Evolutionary conservation across 2,329 filamentous ascomycete genomes (phyloP), one percentile per base, ranked within the genome.

Genomic region (Sporothrix phasma): DNA sequence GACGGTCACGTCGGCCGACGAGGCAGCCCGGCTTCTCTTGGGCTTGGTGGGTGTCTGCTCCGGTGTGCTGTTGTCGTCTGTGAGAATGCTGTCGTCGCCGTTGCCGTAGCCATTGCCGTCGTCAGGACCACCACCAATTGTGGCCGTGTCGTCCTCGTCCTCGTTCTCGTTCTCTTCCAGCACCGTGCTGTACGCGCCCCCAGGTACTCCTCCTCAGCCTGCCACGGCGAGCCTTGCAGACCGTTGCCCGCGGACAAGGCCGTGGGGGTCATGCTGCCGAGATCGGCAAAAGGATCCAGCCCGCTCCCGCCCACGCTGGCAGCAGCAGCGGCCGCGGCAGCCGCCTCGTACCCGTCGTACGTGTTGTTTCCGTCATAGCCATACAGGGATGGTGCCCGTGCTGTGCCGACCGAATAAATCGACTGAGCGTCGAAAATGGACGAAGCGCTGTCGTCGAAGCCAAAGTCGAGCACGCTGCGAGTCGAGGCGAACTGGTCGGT

Each of bases 401-500:
- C 59, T 54, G 60, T 66, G 29, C 65, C 66, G 3, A 66, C 61
- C 0, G 66, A 66, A 19, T 67, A 68, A 41, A 69, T 58, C 19
- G 67, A 68, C 34, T 64, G 61, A 5, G 59, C 58, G 59, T 78
- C 76, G 63, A 76, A 71, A 49, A 79, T 70, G 19, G 78, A 80
- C 46, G 77, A 78, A 22, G 72, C 75, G 17, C 29, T 58, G 66
- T 81, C 79, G 68, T 81, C 79, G 63, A 78, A 78, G 67, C 74
- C 79, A 61, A 80, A 78, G 56, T 79, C 78, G 59, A 76, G 77
- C 65, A 80, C 78, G 56, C 73, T 74, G 37, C 77, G 72, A 5
- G 79, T 81, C 41, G 77, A 71, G 22, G 79, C 78, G 64, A 81
- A 81, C 63, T 81, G 78, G 51, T 80, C 77, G 53, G 74, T 76